Evolutionary conservation across 1,284 basidiomycete species (phyloP), one percentile per base, ranked within the genome.

Genomic region (Irpex sp.): DNA sequence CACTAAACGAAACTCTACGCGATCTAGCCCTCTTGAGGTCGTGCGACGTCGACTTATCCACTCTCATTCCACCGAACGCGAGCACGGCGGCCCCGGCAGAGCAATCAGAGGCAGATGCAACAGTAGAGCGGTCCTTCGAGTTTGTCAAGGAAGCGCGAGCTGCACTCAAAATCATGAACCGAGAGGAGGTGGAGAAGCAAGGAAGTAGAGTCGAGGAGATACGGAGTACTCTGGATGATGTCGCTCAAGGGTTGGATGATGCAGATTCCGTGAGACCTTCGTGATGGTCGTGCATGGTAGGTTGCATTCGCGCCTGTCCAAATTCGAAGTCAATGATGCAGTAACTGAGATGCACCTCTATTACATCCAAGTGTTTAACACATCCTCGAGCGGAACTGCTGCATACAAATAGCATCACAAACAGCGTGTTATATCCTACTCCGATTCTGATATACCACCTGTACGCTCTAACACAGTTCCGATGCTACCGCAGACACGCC

Each of bases 21-120:
- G 90, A 91, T 72, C 81, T 91, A 35, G 88, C 89, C 2, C 73
- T 89, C 35, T 74, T 91, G 21, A 82, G 86, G 48, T 82, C 83
- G 21, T 84, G 84, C 5, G 82, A 81, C 53, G 63, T 84, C 37
- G 82, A 88, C 67, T 67, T 88, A 16, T 74, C 80, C 18, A 65
- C 83, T 35, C 65, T 84, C 35, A 68, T 76, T 28, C 64, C 69
- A 18, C 49, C 66, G 28, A 45, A 68, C 4, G 48, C 67, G 10
- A 23, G 66, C 16, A 36, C 39, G 21, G 37, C 51, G 23, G 36
- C 47, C 1, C 68, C 70, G 5, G 67, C 75, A 33, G 72, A 77
- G 52, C 67, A 64, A 37, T 37, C 47, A 2, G 69, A 70, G 4
- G 67, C 76, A 28, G 72, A 77, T 53, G 67, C 63, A 36, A 76